Evolutionary conservation across 2,329 filamentous ascomycete species (phyloP), one percentile per base, ranked within the genome.

Genomic region (Coleophoma crateriformis): DNA sequence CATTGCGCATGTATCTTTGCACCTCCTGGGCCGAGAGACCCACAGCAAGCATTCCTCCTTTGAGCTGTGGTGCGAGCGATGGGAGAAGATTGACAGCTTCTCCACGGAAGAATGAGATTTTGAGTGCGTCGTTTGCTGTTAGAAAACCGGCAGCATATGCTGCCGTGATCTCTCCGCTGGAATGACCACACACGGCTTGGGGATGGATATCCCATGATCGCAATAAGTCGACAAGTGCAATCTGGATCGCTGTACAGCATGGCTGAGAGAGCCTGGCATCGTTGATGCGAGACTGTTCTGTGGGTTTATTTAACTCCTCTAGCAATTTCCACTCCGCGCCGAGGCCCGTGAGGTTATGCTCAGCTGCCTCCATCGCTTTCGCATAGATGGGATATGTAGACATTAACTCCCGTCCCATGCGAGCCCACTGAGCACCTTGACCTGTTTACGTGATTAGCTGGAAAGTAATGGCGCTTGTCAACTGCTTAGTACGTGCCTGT

Each of bases 141-240:
- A 71, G 40, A 1, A 58, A 55, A 2, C 64, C 67, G 1, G 66
- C 57, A 1, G 69, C 62, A 45, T 70, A 75, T 0, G 72, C 72
- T 2, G 73, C 73, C 1, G 58, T 71, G 32, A 75, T 73, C 49
- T 76, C 73, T 10, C 73, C 73, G 37, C 62, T 67, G 1, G 71
- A 74, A 54, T 76, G 73, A 2, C 73, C 71, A 4, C 66, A 60
- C 0, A 73, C 70, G 1, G 60, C 63, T 0, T 52, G 45, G 0
- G 71, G 68, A 5, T 50, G 54, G 17, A 76, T 58, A 1, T 64
- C 66, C 64, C 67, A 74, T 1, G 68, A 67, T 20, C 65, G 33
- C 0, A 77, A 61, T 4, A 77, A 61, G 10, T 69, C 61, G 0
- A 70, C 66, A 2, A 77, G 56, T 1, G 66, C 48, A 33, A 78